Evolutionary conservation across 768 basidiomycete species (phyloP), one percentile per base, ranked within the genome.

Genomic region (Boletus rufocinnamomeus): DNA sequence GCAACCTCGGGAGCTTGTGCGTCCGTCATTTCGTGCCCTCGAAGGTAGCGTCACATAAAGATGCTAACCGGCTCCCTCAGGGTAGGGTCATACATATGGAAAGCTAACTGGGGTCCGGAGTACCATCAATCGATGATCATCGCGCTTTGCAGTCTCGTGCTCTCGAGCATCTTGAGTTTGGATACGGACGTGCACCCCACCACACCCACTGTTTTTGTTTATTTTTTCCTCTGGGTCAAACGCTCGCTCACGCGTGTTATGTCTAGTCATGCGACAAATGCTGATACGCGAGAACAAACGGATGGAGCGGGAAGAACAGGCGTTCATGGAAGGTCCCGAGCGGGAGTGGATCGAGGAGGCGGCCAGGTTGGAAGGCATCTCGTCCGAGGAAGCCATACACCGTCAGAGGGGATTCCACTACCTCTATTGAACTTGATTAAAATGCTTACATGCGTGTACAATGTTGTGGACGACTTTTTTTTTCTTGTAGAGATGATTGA

Each of bases 81-180:
- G 4, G 82, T 84, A 63, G 82, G 83, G 3, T 85, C 84, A 0
- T 87, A 81, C 63, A 77, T 80, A 0, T 88, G 86, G 86, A 82
- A 82, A 63, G 65, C 80, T 4, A 66, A 68, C n/a, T 88, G 86
- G 85, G 76, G 37, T 19, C 37, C 16, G 6, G 63, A 77, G 59
- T 88, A 87, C 63, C 84, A 85, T 49, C 84, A 76, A 44, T 84
- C 84, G 0, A 84, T 87, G 83, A 74, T 76, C 41, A 84, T 88
- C 52, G 74, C 74, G 8, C 60, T 79, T 23, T 70, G 67, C 13
- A 63, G 73, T 16, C 64, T 81, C 14, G 65, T 61, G 4, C 58
- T 78, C 21, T 62, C 71, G 38, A 66, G 69, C 7, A 44, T 67
- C 1, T 69, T 80, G 19, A 67, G 74, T 17, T 46, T 77, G 10